Base-by-base conservation (phyloP, 2,329 filamentous ascomycete genomes). In the Pseudogymnoascus sp. region DNA sequence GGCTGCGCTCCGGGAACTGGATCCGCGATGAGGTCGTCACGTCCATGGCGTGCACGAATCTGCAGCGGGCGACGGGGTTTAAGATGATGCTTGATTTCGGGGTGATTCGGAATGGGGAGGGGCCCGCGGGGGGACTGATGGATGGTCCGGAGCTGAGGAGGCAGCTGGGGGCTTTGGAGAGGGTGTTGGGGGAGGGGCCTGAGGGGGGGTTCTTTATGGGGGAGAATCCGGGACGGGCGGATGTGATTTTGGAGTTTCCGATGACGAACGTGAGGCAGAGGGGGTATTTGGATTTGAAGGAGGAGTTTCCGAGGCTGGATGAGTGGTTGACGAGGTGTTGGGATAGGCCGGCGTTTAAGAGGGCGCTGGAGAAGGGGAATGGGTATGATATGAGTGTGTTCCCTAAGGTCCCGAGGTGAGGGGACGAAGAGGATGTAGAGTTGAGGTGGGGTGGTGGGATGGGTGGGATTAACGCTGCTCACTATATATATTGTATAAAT, bases 191-290 rank as follows among this genome's bases (percentile, higher is more conserved):
- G 8, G 68, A 70, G 10, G 50, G 67, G 4, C 28, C 50, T 2
- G 4, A 31, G 28, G 50, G 50, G 26, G 65, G 68, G 13, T 73
- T 69, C 70, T 74, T 73, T 42, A 71, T 71, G 62, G 75, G 75
- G 5, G 64, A 66, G 57, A 40, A 67, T 11, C 64, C 73, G 15
- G 74, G 75, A 3, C 67, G 73, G 61, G 64, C 67, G 9, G 75
- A 77, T 70, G 66, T 77, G 13, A 73, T 73, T 64, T 42, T 76
- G 59, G 73, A 65, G 57, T 77, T 68, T 66, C 71, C 72, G 0
- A 65, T 76, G 67, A 74, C 76, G 63, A 67, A 71, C 15, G 69
- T 73, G 42, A 65, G 36, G n/a, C 66, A 70, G 57, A 69, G 71
- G 26, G 67, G 66, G 15, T 75, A 70, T 63, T 68, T 74, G 26